A percentile compares a stretch with the other conserved stretches of the same genome.
Evolutionary conservation across 108 stramenopile genomes (phyloP).

Genomic region (Cyclotella atomus): DNA sequence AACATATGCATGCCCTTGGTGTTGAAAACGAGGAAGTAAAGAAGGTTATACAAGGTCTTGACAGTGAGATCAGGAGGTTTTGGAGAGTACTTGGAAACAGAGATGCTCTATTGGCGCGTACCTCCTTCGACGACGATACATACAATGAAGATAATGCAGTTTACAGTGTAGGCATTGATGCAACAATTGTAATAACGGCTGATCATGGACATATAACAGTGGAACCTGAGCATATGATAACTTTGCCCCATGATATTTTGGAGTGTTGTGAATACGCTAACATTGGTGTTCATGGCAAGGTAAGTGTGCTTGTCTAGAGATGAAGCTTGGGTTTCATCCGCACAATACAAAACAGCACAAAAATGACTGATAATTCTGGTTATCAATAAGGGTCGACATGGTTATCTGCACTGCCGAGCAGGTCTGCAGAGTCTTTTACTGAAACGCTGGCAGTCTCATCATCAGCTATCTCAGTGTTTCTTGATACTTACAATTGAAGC

Average conservation of each 20-base stretch:
- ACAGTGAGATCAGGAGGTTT: slow-evolving; percentile 31
- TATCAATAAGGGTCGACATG: slow-evolving; percentile 38
- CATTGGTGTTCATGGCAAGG: slow-evolving; percentile 26
- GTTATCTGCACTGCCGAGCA: slow-evolving; percentile 35
- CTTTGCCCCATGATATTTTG: slow-evolving; percentile 17
- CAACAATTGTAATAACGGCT: slow-evolving; percentile 30
- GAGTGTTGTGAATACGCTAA: slow-evolving; percentile 34
- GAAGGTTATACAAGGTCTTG: slow-evolving; percentile 32
- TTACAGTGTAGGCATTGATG: slow-evolving; percentile 4
- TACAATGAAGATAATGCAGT: background rate
- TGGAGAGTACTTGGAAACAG: slow-evolving; percentile 37
- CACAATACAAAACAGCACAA: too few species aligned
- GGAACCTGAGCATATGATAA: slow-evolving; percentile 28
- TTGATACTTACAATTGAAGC: slow-evolving; percentile 36
- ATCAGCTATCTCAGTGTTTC: slow-evolving; percentile 22
- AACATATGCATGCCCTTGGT: slow-evolving; percentile 47
- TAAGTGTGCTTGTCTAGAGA: background rate
- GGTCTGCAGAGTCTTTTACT: slow-evolving; percentile 19
- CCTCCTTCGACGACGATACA: slow-evolving; percentile 2
- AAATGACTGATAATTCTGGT: too few species aligned
- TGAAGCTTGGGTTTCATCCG: too few species aligned
- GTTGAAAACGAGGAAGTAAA: slow-evolving; percentile 40
- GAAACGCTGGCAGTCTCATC: slow-evolving; percentile 19
- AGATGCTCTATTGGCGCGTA: slow-evolving; percentile 17
- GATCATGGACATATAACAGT: slow-evolving; percentile 47